phyloP scores from a whole-genome alignment of 1,284 basidiomycete species.

The Hortiboletus rubellus region DNA sequence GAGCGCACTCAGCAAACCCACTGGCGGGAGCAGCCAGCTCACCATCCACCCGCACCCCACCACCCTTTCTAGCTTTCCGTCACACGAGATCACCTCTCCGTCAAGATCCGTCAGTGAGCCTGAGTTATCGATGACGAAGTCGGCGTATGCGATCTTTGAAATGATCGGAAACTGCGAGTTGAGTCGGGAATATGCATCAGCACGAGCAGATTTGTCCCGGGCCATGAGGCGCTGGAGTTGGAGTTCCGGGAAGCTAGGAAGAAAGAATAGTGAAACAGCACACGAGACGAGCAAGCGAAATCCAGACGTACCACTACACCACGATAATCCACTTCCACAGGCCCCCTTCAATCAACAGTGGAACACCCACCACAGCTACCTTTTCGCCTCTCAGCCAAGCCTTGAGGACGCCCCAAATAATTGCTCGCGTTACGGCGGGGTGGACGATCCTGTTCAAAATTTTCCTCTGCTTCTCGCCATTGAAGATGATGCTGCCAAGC shows the following conservation, averaged over 20 bases:
- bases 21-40: slow-evolving; percentile 83
- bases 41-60: slow-evolving; percentile 67
- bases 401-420: slow-evolving; percentile 68
- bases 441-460: slow-evolving; percentile 87
- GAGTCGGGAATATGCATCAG: slow-evolving; percentile 73
- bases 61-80: slow-evolving; percentile 54
- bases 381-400: slow-evolving; percentile 80
- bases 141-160: slow-evolving; percentile 82
- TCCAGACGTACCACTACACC: slow-evolving; percentile 75
- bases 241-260: slow-evolving; percentile 62
- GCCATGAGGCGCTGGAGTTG: slow-evolving; percentile 80
- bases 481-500: slow-evolving; percentile 86
- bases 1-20: slow-evolving; percentile 46
- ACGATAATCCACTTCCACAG: slow-evolving; percentile 87
- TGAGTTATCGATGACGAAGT: slow-evolving; percentile 88
- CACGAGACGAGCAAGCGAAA: not conserved
- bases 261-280: not conserved
- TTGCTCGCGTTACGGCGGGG: slow-evolving; percentile 79
- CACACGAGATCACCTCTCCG: slow-evolving; percentile 65
- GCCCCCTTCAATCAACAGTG: slow-evolving; percentile 89
- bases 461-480: slow-evolving; percentile 69
- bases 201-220: slow-evolving; percentile 59
- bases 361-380: slow-evolving; percentile 82
- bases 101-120: slow-evolving; percentile 71
- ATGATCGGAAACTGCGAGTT: slow-evolving; percentile 80